A percentile compares a stretch with the other conserved stretches of the same genome.
Conservation (phyloP, 2,329 filamentous ascomycete genomes). For the Penicillium rolfsii region DNA sequence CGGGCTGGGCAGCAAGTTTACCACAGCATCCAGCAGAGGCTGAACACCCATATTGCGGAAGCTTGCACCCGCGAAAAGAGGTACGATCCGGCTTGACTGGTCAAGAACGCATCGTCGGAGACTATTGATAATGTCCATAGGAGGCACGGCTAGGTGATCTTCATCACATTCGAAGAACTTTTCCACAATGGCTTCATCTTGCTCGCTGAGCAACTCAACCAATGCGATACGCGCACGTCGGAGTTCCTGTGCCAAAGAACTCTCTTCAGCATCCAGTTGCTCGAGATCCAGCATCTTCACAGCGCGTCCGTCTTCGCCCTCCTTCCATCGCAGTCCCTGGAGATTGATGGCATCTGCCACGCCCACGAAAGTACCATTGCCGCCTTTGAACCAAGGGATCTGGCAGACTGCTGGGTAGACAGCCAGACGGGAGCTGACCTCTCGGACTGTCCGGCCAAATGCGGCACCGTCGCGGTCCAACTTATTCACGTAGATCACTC, state of each 20-base stretch:
- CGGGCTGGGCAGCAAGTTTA: conserved; percentile 84
- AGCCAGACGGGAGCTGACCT: conserved; percentile 77
- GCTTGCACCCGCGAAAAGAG: conserved; percentile 88
- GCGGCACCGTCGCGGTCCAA: conserved; percentile 79
- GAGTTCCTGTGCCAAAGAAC: conserved; percentile 65
- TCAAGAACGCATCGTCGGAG: conserved; percentile 73
- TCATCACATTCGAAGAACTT: conserved; percentile 78
- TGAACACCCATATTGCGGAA: conserved; percentile 94
- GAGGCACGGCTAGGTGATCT: conserved; percentile 69
- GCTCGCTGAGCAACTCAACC: conserved; percentile 81
- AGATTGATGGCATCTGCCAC: conserved; percentile 81
- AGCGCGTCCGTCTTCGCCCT: conserved; percentile 66
- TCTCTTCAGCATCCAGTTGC: conserved; percentile 56
- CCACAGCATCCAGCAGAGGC: conserved; percentile 83
- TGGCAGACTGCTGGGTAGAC: conserved; percentile 91
- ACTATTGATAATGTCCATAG: conserved; percentile 69
- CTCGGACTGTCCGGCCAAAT: conserved; percentile 82
- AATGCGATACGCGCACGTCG: conserved; percentile 74
- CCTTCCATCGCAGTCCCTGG: conserved; percentile 73
- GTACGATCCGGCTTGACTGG: conserved; percentile 70
- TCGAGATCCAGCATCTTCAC: conserved; percentile 61
- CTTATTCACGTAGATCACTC: conserved; percentile 82
- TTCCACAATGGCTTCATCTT: conserved; percentile 85
- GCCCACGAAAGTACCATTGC: conserved; percentile 75
- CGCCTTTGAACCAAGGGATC: conserved; percentile 86